Conservation (phyloP, 306 rosid genomes). For the Dicorynia guianensis region DNA sequence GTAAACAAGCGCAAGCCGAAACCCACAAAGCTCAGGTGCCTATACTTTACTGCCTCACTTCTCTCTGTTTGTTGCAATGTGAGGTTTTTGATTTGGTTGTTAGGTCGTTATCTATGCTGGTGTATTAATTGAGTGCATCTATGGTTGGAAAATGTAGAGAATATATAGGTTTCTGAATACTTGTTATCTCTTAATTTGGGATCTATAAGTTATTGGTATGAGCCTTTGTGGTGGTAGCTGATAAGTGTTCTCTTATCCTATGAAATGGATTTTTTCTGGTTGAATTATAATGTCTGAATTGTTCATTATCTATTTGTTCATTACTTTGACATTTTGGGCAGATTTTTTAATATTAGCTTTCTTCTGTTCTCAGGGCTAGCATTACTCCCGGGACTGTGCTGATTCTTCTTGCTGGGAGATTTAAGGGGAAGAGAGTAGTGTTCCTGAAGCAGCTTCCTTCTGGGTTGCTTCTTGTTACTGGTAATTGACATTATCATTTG, state of each 20-base stretch:
- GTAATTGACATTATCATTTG: constrained; percentile 38
- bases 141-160: not conserved
- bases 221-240: not conserved
- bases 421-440: constrained; percentile 76
- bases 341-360: not conserved
- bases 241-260: not conserved
- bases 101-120: no score
- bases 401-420: constrained; percentile 76
- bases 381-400: constrained; percentile 72
- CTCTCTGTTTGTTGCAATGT: not conserved
- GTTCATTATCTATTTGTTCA: not conserved
- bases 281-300: not conserved
- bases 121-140: not conserved
- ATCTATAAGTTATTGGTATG: not conserved
- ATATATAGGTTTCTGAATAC: not conserved
- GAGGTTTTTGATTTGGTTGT: not conserved
- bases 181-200: not conserved
- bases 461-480: constrained; percentile 77
- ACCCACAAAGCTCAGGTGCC: constrained; percentile 66
- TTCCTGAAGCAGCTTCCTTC: constrained; percentile 79
- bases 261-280: not conserved
- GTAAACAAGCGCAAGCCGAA: constrained; percentile 67
- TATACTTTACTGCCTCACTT: no score
- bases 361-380: constrained; percentile 52
- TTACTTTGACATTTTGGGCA: not conserved